phyloP scores from a whole-genome alignment of 495 filamentous ascomycete species.

The Ramalina intermedia region DNA sequence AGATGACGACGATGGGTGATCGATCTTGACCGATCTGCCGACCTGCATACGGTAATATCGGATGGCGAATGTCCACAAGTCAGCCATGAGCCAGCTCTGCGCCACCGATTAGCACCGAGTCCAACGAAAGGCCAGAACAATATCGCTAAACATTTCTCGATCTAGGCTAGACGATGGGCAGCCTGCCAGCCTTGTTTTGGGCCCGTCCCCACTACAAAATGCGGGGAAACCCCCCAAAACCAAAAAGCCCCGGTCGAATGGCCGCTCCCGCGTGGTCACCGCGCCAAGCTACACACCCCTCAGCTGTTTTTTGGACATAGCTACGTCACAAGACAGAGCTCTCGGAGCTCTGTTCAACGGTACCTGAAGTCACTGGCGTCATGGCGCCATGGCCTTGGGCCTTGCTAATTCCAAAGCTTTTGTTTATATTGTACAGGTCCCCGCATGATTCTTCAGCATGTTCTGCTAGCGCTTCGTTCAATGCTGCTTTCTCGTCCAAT shows the following conservation, averaged over 20 bases:
- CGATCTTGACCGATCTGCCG: neutral
- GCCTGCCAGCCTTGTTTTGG: too few relatives aligned
- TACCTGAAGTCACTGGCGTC: conserved; percentile 2
- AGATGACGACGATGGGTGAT: neutral
- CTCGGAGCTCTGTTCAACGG: neutral
- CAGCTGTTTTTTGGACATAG: neutral
- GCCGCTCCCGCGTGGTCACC: neutral
- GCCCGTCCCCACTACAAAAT: neutral
- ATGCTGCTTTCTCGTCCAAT: neutral
- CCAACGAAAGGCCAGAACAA: too few relatives aligned
- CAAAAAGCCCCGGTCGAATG: neutral
- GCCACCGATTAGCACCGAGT: too few relatives aligned
- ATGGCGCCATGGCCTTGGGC: conserved; percentile 1
- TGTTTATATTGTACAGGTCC: conserved; percentile 4
- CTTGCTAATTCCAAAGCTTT: neutral
- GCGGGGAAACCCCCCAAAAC: neutral
- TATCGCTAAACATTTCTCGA: too few relatives aligned
- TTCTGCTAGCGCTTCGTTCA: neutral
- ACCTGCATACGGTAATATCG: too few relatives aligned
- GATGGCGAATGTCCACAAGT: too few relatives aligned
- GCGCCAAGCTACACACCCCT: neutral
- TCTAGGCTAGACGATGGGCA: too few relatives aligned
- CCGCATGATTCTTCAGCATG: conserved; percentile 6
- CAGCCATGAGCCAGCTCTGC: too few relatives aligned
- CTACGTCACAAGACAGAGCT: neutral